Evolutionary conservation across 2,329 filamentous ascomycete genomes (phyloP).

Genomic region (Pseudogymnoascus sp.): DNA sequence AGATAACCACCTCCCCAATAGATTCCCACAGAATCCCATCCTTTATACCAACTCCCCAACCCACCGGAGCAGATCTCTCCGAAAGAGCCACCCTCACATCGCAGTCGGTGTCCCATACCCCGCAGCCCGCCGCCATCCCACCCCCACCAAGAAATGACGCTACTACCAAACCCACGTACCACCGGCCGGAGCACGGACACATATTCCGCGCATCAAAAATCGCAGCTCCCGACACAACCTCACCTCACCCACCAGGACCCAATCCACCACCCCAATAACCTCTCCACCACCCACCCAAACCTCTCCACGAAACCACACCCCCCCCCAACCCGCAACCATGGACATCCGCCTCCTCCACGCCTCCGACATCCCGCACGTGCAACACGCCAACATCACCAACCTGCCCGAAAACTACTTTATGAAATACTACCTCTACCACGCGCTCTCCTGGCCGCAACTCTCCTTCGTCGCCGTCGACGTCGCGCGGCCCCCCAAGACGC

Average conservation of each 20-base stretch:
- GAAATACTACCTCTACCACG: slow-evolving; percentile 99
- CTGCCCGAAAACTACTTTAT: slow-evolving; percentile 99
- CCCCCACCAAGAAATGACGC: not conserved
- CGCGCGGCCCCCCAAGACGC: slow-evolving; percentile 66
- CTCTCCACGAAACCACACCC: not conserved
- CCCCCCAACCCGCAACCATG: slow-evolving; percentile 48
- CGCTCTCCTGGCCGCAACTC: slow-evolving; percentile 94
- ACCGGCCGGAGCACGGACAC: not conserved
- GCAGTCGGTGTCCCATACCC: not conserved
- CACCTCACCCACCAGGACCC: not conserved
- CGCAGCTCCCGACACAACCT: not conserved
- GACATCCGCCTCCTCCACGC: slow-evolving; percentile 82
- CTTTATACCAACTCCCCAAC: not conserved
- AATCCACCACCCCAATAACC: not conserved
- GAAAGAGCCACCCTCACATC: not conserved
- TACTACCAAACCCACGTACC: not conserved
- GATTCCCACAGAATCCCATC: not conserved
- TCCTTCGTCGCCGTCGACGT: slow-evolving; percentile 94
- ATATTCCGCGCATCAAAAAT: not conserved
- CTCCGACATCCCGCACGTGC: slow-evolving; percentile 82
- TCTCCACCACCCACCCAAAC: not conserved
- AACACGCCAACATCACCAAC: slow-evolving; percentile 98
- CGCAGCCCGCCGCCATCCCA: not conserved
- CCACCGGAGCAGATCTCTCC: not conserved
- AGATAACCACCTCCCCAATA: not conserved